phyloP scores from a whole-genome alignment of 2,329 filamentous ascomycete genomes.

The Macrophomina tecta region DNA sequence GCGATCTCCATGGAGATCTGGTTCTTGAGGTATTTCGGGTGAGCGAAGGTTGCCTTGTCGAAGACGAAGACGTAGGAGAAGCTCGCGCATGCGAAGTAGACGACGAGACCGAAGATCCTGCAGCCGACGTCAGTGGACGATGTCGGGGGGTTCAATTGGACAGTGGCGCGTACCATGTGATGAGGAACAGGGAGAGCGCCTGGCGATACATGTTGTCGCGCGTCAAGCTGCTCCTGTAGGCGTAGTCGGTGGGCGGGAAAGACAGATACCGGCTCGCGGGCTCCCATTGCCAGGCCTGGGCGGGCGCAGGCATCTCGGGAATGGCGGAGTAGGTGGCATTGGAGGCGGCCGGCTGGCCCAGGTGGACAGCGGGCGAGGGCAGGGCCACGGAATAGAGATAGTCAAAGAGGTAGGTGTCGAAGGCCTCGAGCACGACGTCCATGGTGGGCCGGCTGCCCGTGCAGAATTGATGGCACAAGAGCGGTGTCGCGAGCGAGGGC shows the following conservation, averaged over 20 bases:
- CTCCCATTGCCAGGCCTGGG: conserved; percentile 66
- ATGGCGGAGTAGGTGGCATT: conserved; percentile 63
- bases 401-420: conserved; percentile 83
- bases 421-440: conserved; percentile 89
- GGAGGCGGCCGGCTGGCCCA: conserved; percentile 33
- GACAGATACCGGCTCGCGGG: conserved; percentile 74
- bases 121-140: not conserved
- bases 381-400: conserved; percentile 74
- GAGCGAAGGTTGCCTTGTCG: conserved; percentile 85
- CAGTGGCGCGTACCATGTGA: conserved; percentile 72
- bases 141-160: not conserved
- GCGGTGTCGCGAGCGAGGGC: conserved; percentile 3
- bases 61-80: conserved; percentile 89
- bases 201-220: conserved; percentile 82
- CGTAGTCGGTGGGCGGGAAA: conserved; percentile 73
- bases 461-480: not conserved
- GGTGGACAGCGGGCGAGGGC: conserved; percentile 61
- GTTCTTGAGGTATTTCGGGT: conserved; percentile 95
- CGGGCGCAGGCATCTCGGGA: conserved; percentile 48
- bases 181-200: conserved; percentile 75
- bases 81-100: conserved; percentile 85
- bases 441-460: conserved; percentile 59
- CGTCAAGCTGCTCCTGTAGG: conserved; percentile 78
- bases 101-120: conserved; percentile 82
- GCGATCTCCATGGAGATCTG: conserved; percentile 85